Conservation (phyloP, 768 basidiomycete species). For the Butyriboletus loyo region DNA sequence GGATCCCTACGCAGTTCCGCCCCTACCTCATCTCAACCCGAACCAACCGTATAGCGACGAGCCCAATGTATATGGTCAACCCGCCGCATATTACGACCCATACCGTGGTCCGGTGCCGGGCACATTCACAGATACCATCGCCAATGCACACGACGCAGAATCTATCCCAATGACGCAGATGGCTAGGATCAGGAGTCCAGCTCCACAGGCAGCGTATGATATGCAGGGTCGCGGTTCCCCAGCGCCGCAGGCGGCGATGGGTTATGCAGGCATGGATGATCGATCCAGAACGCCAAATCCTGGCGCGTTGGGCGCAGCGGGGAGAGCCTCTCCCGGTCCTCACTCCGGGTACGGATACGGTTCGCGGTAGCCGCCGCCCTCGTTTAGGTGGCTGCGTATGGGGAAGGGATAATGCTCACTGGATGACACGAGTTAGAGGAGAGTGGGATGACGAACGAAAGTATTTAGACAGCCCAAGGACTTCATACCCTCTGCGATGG, state of each 20-base stretch:
- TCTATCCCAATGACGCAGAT: slow-evolving; percentile 77
- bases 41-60: slow-evolving; percentile 76
- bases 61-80: slow-evolving; percentile 41
- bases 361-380: slow-evolving; percentile 21
- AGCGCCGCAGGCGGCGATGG: slow-evolving; percentile 40
- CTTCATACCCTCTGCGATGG: slow-evolving; percentile 15
- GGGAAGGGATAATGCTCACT: neutral
- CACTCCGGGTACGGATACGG: slow-evolving; percentile 43
- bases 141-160: slow-evolving; percentile 43
- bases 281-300: slow-evolving; percentile 31
- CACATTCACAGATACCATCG: slow-evolving; percentile 47
- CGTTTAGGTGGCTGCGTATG: neutral
- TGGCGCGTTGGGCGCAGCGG: slow-evolving; percentile 18
- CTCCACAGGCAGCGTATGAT: slow-evolving; percentile 40
- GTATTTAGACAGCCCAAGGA: slow-evolving; percentile 13
- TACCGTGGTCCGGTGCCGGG: slow-evolving; percentile 75
- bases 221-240: slow-evolving; percentile 37
- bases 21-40: slow-evolving; percentile 77
- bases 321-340: slow-evolving; percentile 46
- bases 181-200: slow-evolving; percentile 39
- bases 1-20: slow-evolving; percentile 83
- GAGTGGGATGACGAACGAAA: slow-evolving; percentile 8
- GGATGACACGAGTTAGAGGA: slow-evolving; percentile 11
- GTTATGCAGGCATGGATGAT: slow-evolving; percentile 32
- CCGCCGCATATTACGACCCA: slow-evolving; percentile 67